Percentiles rank a stretch among this genome's conserved stretches.
These are phyloP conservation scores for Didymella segeticola DNA, from an alignment of 2,329 filamentous ascomycete genomes.

Conservation along the genomic window DNA sequence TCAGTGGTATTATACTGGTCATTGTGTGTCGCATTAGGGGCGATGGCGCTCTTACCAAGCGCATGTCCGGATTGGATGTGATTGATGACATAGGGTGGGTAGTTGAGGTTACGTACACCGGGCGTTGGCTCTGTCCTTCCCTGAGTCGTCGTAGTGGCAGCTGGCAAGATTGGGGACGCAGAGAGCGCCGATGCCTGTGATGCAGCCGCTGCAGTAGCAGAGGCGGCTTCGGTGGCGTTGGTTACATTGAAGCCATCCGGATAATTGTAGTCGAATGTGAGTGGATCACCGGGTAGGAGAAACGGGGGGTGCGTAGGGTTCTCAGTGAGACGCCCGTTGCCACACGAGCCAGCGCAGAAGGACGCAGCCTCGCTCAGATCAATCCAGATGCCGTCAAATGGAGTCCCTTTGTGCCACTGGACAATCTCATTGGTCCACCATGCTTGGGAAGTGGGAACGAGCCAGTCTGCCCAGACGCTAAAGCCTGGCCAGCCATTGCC, in stretches of 20 bases:
- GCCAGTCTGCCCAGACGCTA: slow-evolving; percentile 65
- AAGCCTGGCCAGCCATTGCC: slow-evolving; percentile 62
- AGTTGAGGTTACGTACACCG: slow-evolving; percentile 69
- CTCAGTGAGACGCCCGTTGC: slow-evolving; percentile 64
- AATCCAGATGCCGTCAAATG: slow-evolving; percentile 63
- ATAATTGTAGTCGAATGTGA: slow-evolving; percentile 63
- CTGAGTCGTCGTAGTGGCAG: slow-evolving; percentile 50
- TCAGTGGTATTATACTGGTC: slow-evolving; percentile 65
- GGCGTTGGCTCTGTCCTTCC: slow-evolving; percentile 65
- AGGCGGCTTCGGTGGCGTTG: slow-evolving; percentile 68
- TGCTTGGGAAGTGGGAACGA: slow-evolving; percentile 63
- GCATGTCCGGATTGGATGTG: slow-evolving; percentile 73
- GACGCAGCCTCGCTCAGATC: slow-evolving; percentile 65
- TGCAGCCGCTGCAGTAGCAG: slow-evolving; percentile 60
- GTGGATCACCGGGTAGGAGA: slow-evolving; percentile 66
- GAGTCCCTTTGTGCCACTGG: slow-evolving; percentile 56
- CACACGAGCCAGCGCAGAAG: slow-evolving; percentile 73
- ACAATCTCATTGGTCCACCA: slow-evolving; percentile 62
- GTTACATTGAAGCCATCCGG: slow-evolving; percentile 72
- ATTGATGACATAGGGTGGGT: slow-evolving; percentile 77
- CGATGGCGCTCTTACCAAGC: slow-evolving; percentile 66
- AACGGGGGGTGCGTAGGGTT: slow-evolving; percentile 73
- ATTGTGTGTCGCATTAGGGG: slow-evolving; percentile 75
- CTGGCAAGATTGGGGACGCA: slow-evolving; percentile 29
- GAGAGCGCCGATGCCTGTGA: slow-evolving; percentile 56